Percentiles rank a stretch among this genome's conserved stretches.
Evolutionary conservation across 2,329 filamentous ascomycete genomes (phyloP).

Genomic region (Botryotinia convoluta): DNA sequence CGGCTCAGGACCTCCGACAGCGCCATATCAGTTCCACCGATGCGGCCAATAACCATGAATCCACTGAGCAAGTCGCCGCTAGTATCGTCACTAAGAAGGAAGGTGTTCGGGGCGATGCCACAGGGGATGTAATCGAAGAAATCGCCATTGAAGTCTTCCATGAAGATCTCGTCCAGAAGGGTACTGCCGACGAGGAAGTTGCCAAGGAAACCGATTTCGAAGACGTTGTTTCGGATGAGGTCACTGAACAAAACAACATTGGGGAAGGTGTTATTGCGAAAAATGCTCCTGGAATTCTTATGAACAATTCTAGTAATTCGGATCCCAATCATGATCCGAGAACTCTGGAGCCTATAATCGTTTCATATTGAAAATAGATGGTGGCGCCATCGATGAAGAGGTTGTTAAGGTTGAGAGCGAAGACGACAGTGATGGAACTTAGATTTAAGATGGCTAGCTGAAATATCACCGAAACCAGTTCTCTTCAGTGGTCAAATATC

Average conservation of each 20-base stretch:
- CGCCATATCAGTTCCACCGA: background rate
- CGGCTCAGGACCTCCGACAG: background rate
- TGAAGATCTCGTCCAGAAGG: background rate
- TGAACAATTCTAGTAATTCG: background rate
- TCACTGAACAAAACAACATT: fast-evolving
- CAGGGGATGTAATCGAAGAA: background rate
- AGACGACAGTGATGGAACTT: background rate
- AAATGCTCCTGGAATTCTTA: fast-evolving
- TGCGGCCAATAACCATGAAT: background rate
- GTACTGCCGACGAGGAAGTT: fast-evolving
- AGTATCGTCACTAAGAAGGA: fast-evolving
- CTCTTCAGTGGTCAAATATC: background rate
- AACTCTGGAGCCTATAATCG: background rate
- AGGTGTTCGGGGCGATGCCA: background rate
- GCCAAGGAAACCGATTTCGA: background rate
- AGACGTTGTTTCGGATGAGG: fast-evolving
- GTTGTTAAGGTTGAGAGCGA: background rate
- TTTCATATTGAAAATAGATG: background rate
- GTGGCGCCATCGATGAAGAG: background rate
- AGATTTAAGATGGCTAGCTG: fast-evolving
- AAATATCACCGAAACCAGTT: background rate
- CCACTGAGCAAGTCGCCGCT: background rate
- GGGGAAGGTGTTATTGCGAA: fast-evolving
- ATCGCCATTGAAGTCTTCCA: background rate
- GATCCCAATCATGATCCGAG: background rate